Conservation (phyloP, 768 basidiomycete species). For the Termitomyces sp. region DNA sequence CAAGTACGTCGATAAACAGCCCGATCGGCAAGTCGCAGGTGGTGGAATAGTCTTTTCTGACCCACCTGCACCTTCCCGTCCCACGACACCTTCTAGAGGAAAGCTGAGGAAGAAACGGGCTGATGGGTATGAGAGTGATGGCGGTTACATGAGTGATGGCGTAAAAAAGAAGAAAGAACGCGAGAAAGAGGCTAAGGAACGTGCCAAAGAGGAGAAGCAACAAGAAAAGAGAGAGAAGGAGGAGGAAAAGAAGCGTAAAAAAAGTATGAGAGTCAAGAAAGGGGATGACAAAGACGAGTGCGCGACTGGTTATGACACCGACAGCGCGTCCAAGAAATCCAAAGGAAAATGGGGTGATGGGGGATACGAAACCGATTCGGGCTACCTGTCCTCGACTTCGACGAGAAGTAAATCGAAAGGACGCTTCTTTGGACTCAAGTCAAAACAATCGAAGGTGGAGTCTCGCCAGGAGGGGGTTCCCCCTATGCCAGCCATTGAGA, state of each 20-base stretch:
- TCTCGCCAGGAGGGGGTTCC: slow-evolving; percentile 22
- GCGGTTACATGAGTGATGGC: slow-evolving; percentile 44
- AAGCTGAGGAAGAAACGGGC: slow-evolving; percentile 39
- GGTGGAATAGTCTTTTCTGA: slow-evolving; percentile 18
- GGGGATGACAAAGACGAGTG: slow-evolving; percentile 16
- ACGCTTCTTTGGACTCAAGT: slow-evolving; percentile 39
- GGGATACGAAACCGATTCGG: slow-evolving; percentile 37
- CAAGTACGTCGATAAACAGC: slow-evolving; percentile 2
- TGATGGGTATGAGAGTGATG: slow-evolving; percentile 51
- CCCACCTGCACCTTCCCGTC: slow-evolving; percentile 20
- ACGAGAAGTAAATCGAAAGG: slow-evolving; percentile 31
- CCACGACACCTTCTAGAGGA: slow-evolving; percentile 14
- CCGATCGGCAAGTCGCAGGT: background rate
- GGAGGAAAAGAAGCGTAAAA: slow-evolving; percentile 30
- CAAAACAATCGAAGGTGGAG: slow-evolving; percentile 33
- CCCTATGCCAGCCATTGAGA: slow-evolving; percentile 18
- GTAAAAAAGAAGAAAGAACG: slow-evolving; percentile 28
- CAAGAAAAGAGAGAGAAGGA: slow-evolving; percentile 22
- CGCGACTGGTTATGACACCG: slow-evolving; percentile 23
- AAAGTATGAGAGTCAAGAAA: slow-evolving; percentile 21
- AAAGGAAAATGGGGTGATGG: slow-evolving; percentile 24
- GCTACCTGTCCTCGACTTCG: slow-evolving; percentile 21
- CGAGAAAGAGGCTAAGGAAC: slow-evolving; percentile 19
- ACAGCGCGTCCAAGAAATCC: slow-evolving; percentile 15
- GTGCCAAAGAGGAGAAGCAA: slow-evolving; percentile 19